Conservation (phyloP, 2,329 filamentous ascomycete species). For the Calonectria pteridis region DNA sequence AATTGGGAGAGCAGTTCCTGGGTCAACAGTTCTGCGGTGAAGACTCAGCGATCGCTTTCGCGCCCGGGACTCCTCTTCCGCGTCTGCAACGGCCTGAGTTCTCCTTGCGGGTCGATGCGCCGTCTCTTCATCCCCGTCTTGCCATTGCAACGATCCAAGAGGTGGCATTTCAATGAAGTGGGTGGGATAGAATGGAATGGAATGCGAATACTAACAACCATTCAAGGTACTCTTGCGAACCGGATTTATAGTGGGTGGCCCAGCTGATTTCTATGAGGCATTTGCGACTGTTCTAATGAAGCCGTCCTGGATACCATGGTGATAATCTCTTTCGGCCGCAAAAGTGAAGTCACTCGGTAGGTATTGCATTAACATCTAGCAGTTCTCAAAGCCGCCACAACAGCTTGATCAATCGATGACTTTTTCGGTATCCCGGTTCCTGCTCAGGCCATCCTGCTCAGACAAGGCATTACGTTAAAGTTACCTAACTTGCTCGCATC, state of each 20-base stretch:
- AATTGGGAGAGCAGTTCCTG: slow-evolving; percentile 24
- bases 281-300: not conserved
- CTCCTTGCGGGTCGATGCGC: not conserved
- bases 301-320: not conserved
- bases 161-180: not conserved
- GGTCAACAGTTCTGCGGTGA: slow-evolving; percentile 21
- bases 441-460: not conserved
- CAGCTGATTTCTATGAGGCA: not conserved
- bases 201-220: not conserved
- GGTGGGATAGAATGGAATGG: not conserved
- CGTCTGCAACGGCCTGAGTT: slow-evolving; percentile 13
- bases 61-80: slow-evolving; percentile 14
- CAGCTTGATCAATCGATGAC: not conserved
- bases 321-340: not conserved
- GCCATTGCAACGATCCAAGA: slow-evolving; percentile 13
- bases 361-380: not conserved
- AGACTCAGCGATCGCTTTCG: not conserved
- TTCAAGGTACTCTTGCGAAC: not conserved
- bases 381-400: not conserved
- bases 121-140: slow-evolving; percentile 28
- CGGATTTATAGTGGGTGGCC: not conserved
- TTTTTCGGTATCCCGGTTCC: not conserved
- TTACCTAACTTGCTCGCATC: not conserved
- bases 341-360: not conserved
- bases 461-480: not conserved